Evolutionary conservation across 495 filamentous ascomycete genomes (phyloP).

Genomic region (Talaromyces wortmannii): DNA sequence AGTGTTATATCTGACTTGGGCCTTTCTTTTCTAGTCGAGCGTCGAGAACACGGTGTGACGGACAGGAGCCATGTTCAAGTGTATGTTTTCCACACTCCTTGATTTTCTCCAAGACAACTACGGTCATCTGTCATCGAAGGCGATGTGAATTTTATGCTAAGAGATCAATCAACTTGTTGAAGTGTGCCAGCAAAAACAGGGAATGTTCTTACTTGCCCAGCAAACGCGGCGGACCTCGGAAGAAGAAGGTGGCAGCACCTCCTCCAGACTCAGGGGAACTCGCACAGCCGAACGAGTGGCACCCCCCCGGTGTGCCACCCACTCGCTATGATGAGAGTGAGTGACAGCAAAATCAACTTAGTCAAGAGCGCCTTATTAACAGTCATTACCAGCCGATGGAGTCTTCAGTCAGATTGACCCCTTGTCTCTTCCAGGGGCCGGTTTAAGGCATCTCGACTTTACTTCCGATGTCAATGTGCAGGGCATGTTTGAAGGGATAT

Average conservation of each 20-base stretch:
- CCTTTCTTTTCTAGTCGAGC: slow-evolving; percentile 34
- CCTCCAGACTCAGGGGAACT: not conserved
- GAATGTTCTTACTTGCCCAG: slow-evolving; percentile 51
- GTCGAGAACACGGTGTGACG: slow-evolving; percentile 52
- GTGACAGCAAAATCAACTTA: not conserved
- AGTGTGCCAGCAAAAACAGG: slow-evolving; percentile 47
- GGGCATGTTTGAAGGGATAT: slow-evolving; percentile 30
- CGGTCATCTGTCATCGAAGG: too few species aligned
- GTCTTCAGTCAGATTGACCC: slow-evolving; percentile 35
- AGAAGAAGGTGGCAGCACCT: slow-evolving; percentile 4
- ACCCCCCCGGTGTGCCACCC: not conserved
- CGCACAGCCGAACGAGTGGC: not conserved
- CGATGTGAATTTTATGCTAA: not conserved
- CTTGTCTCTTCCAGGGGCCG: slow-evolving; percentile 35
- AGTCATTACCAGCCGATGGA: not conserved
- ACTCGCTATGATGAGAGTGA: slow-evolving; percentile 3
- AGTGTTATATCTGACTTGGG: not conserved
- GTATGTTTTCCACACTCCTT: slow-evolving; percentile 27
- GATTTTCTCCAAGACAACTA: not conserved
- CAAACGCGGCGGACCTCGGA: slow-evolving; percentile 49
- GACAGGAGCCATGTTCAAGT: slow-evolving; percentile 48
- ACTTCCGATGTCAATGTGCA: slow-evolving; percentile 28
- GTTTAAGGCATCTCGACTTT: slow-evolving; percentile 33
- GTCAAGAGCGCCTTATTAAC: not conserved
- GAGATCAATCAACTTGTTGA: not conserved